phyloP scores from a whole-genome alignment of 257 asterid species.

The Apocynum venetum region DNA sequence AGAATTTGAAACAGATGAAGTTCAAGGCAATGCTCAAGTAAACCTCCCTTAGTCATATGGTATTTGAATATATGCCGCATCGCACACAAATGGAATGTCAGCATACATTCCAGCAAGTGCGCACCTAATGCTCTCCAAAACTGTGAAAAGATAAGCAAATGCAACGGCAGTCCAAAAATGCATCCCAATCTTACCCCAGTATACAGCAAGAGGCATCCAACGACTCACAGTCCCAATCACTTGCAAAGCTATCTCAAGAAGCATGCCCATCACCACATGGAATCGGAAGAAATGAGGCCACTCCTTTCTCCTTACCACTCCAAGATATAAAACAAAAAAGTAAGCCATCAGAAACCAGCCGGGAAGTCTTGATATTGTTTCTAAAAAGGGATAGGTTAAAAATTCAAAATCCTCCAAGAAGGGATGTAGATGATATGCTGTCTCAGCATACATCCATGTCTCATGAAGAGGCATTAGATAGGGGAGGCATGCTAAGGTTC shows the following conservation, averaged over 20 bases:
- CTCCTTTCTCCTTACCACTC: conserved; percentile 81
- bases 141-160: conserved; percentile 74
- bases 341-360: conserved; percentile 89
- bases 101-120: conserved; percentile 89
- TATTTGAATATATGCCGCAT: conserved; percentile 82
- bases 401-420: conserved; percentile 70
- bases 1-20: neutral
- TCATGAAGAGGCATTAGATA: conserved; percentile 89
- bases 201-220: conserved; percentile 68
- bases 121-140: conserved; percentile 72
- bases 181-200: conserved; percentile 93
- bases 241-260: conserved; percentile 86
- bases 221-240: conserved; percentile 77
- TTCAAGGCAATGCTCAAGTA: neutral
- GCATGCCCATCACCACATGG: conserved; percentile 90
- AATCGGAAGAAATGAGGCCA: conserved; percentile 95
- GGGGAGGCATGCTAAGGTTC: conserved; percentile 82
- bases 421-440: conserved; percentile 73
- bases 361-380: conserved; percentile 62
- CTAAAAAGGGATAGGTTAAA: conserved; percentile 62
- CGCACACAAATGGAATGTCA: conserved; percentile 79
- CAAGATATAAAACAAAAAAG: conserved; percentile 76
- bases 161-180: conserved; percentile 73
- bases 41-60: neutral
- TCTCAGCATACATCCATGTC: conserved; percentile 90